Base-by-base conservation (phyloP, 345 rosid genomes). In the Melaleuca quinquenervia region DNA sequence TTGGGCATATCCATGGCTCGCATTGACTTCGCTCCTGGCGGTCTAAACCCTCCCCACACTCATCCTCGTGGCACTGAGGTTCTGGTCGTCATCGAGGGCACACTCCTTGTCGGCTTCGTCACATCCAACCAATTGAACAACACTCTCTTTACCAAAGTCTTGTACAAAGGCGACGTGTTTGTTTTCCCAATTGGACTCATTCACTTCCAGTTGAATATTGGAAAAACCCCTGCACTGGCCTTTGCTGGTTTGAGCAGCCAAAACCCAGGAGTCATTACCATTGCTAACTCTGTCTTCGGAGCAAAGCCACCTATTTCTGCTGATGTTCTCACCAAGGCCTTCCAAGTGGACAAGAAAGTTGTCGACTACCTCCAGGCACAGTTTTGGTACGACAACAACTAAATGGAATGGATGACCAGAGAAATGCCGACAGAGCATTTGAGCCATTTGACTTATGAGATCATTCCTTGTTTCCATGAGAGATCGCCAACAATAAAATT, bases 11-110 rank as follows among this genome's bases (percentile, higher is more conserved):
- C 90, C 16, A 10, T 85, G n/a, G 91, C 11, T 70, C 85, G 90
- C 27, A 15, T 87, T 29, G 90, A 90, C 84, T 87, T 24, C 15
- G 88, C 86, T 7, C 89, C 89, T 1, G 5, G 85, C 48, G 84
- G 93, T 18, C 92, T 88, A 78, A 90, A 88, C 84, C 92, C 92
- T 6, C 93, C 91, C 50, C 93, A 90, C 87, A 87, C 87, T 15
- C 93, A 91, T 54, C 91, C 91, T 3, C 89, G 91, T 24, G 91
- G 50, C 86, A 88, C 90, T 12, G 91, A 91, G 84, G 84, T 90
- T 53, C 89, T 91, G 44, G 84, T 87, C 27, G 89, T 90, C 24
- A 10, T 86, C 20, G 90, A 90, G 85, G 93, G 89, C 13, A 86
- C 84, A 10, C 83, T 90, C 5, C 86, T 50, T 1, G 90, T 84